Percentiles rank a stretch among this genome's conserved stretches.
Evolutionary conservation across 2,329 filamentous ascomycete genomes (phyloP).

Genomic region (Fusarium acutatum): DNA sequence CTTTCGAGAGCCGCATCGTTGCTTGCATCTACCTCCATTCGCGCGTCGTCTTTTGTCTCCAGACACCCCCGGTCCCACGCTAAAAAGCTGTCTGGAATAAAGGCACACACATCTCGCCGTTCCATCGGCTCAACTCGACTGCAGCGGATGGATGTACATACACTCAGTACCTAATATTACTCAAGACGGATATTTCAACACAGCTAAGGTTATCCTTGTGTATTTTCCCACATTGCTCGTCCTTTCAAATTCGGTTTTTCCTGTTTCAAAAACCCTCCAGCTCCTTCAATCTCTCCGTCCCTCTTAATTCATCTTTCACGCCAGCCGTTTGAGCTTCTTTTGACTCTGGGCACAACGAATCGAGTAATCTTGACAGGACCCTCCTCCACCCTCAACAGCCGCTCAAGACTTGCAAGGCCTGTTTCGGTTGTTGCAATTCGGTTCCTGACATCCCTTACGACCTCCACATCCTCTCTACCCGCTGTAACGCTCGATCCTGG

Average conservation of each 20-base stretch:
- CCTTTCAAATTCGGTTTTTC: constrained; percentile 6
- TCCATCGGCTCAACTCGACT: constrained; percentile 60
- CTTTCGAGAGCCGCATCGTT: constrained; percentile 71
- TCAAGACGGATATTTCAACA: constrained; percentile 53
- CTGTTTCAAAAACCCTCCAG: constrained; percentile 22
- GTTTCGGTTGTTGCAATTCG: constrained; percentile 23
- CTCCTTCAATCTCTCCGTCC: constrained; percentile 7
- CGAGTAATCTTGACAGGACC: constrained; percentile 23
- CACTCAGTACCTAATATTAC: constrained; percentile 37
- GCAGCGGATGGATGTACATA: constrained; percentile 50
- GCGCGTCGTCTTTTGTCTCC: constrained; percentile 50
- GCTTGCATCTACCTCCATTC: constrained; percentile 63
- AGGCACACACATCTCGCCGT: constrained; percentile 63
- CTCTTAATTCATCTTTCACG: constrained; percentile 9
- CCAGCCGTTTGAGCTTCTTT: background rate
- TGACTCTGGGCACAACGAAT: constrained; percentile 4
- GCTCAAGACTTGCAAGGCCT: constrained; percentile 13
- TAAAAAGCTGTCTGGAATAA: constrained; percentile 67
- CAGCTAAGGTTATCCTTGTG: constrained; percentile 10
- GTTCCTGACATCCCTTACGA: constrained; percentile 8
- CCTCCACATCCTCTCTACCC: constrained; percentile 28
- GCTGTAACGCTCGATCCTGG: constrained; percentile 24
- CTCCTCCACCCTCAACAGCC: constrained; percentile 7
- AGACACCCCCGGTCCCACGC: constrained; percentile 60
- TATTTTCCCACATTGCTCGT: constrained; percentile 8